Evolutionary conservation across 2,329 filamentous ascomycete species (phyloP).

Genomic region (Purpureocillium takamizusanense): DNA sequence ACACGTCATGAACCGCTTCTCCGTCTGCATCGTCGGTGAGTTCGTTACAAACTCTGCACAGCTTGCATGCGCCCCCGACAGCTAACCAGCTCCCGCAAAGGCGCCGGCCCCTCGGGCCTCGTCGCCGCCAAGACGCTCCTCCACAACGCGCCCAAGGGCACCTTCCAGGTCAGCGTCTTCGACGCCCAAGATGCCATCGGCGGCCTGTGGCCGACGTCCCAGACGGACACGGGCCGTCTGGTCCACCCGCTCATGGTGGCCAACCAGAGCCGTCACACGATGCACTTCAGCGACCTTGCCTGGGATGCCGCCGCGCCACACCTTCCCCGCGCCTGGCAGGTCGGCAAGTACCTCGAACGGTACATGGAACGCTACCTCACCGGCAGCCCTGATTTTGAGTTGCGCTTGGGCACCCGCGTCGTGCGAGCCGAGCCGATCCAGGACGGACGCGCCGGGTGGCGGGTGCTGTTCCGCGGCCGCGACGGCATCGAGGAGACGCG

Average conservation of each 20-base stretch:
- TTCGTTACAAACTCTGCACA: too few relatives aligned
- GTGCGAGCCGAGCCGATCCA: constrained; percentile 23
- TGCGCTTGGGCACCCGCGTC: constrained; percentile 42
- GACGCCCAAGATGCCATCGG: constrained; percentile 59
- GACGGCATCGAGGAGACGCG: constrained; percentile 27
- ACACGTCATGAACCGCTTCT: too few relatives aligned
- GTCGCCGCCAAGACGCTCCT: constrained; percentile 66
- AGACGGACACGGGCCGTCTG: constrained; percentile 37
- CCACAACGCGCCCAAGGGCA: constrained; percentile 40
- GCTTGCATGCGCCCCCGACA: background rate
- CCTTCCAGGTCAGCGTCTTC: constrained; percentile 62
- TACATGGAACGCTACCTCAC: constrained; percentile 53
- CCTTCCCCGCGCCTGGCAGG: constrained; percentile 69
- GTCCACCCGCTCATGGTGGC: constrained; percentile 60
- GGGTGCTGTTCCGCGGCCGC: constrained; percentile 25
- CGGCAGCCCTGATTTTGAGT: constrained; percentile 24
- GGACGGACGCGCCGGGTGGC: constrained; percentile 30
- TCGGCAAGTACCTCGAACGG: constrained; percentile 60
- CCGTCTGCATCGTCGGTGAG: too few relatives aligned
- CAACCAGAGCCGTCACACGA: constrained; percentile 71
- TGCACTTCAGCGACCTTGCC: constrained; percentile 62
- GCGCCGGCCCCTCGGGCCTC: constrained; percentile 60
- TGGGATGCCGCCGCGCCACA: constrained; percentile 55
- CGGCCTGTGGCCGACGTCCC: constrained; percentile 63
- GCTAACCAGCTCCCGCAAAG: constrained; percentile 25